Evolutionary conservation across 768 basidiomycete genomes (phyloP), one percentile per base, ranked within the genome.

Genomic region (Erythrobasidium yunnanense): DNA sequence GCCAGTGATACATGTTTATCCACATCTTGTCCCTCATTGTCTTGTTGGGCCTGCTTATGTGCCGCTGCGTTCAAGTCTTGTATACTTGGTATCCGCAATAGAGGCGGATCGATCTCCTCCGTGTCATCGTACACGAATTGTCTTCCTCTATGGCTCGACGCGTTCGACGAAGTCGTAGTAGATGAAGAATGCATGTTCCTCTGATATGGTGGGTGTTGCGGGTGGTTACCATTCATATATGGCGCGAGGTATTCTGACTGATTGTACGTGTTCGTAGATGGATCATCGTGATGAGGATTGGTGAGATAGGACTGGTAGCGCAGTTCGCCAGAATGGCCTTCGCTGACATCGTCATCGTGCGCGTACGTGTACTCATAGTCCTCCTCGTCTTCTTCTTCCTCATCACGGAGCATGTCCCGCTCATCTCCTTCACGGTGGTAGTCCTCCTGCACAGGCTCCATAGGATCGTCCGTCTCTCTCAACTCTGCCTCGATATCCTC

Each of bases 401-500:
- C 29, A 11, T 8, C 22, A 30, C n/a, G n/a, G n/a, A n/a, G 33
- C 33, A 5, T 17, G 33, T 56, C 38, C 38, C 38, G 38, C 38
- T 11, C 38, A n/a, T n/a, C n/a, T n/a, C n/a, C n/a, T n/a, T n/a
- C n/a, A 4, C 46, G 23, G 29, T 32, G 20, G 27, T 27, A 15
- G 11, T 25, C 54, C 22, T 23, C 54, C 45, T 11, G 58, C 3
- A 23, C 7, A 5, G 51, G 25, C 13, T 56, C 56, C 5, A 53
- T 20, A 7, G 58, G 23, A 17, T 22, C 7, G 20, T 49, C 57
- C 30, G 58, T 68, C 22, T 53, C 46, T 1, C 34, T 35, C 33
- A 73, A 51, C 27, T 71, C 68, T n/a, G 27, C 4, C 55, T 70
- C 69, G 18, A 71, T 58, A 13, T 66, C 50, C 22, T 69, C 68